Evolutionary conservation across 805 yeast species (phyloP).

Genomic region (Saccharomycopsis lassenensis): DNA sequence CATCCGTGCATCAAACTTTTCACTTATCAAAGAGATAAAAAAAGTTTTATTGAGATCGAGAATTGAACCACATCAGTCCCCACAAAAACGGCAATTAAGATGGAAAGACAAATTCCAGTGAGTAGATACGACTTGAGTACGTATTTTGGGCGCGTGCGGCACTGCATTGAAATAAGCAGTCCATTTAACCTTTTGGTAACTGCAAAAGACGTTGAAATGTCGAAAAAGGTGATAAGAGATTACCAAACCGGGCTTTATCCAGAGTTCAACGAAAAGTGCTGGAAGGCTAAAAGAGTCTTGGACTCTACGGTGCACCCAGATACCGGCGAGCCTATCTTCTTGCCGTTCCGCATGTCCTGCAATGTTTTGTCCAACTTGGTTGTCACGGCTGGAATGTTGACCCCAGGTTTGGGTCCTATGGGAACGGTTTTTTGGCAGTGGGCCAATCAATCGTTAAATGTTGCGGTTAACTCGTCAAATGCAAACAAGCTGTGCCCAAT

Average conservation of each 20-base stretch:
- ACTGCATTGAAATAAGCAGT: constrained; percentile 86
- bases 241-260: constrained; percentile 55
- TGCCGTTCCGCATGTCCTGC: constrained; percentile 96
- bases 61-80: too few relatives aligned
- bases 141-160: constrained; percentile 90
- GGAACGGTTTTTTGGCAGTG: constrained; percentile 98
- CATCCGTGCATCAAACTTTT: too few relatives aligned
- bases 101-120: constrained; percentile 52
- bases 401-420: constrained; percentile 79
- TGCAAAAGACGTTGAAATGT: constrained; percentile 44
- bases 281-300: constrained; percentile 79
- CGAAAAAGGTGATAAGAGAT: constrained; percentile 57
- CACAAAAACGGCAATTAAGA: too few relatives aligned
- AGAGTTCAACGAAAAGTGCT: constrained; percentile 66
- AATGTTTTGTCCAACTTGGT: constrained; percentile 89
- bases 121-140: constrained; percentile 72
- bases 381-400: constrained; percentile 95
- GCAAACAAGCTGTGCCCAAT: constrained; percentile 93
- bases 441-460: constrained; percentile 93
- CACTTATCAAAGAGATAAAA: too few relatives aligned
- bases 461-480: constrained; percentile 92
- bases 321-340: constrained; percentile 81
- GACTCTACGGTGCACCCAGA: constrained; percentile 96
- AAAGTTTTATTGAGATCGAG: too few relatives aligned
- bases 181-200: constrained; percentile 82